Evolutionary conservation across 371 early-diverging fungal genomes (phyloP).

Genomic region (Mortierella sp.): DNA sequence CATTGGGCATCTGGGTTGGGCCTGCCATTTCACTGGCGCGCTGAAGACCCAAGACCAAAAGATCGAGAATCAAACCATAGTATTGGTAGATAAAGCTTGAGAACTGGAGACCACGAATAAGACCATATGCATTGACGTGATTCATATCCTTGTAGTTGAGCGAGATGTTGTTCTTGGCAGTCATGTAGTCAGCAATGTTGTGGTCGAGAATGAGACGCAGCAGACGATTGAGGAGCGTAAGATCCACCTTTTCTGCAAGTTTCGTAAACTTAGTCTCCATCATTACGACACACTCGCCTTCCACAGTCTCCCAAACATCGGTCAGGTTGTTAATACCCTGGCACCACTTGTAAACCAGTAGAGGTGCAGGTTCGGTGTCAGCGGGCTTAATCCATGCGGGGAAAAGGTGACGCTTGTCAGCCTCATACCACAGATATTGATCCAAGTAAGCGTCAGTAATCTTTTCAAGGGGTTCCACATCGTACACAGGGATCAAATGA

Average conservation of each 20-base stretch:
- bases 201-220: constrained; percentile 97
- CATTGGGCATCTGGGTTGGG: constrained; percentile 93
- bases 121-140: constrained; percentile 97
- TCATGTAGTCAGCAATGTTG: constrained; percentile 99
- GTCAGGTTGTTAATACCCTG: constrained; percentile 97
- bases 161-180: constrained; percentile 97
- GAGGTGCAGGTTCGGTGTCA: constrained; percentile 97
- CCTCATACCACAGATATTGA: constrained; percentile 99
- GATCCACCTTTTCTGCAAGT: constrained; percentile 97
- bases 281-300: constrained; percentile 96
- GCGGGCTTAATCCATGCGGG: constrained; percentile 98
- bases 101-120: constrained; percentile 99
- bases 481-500: constrained; percentile 96
- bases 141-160: constrained; percentile 99
- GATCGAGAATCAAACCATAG: constrained; percentile 97
- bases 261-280: constrained; percentile 93
- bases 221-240: constrained; percentile 96
- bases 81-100: constrained; percentile 98
- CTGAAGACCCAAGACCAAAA: constrained; percentile 95
- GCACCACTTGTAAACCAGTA: constrained; percentile 98
- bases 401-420: constrained; percentile 90
- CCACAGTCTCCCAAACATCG: constrained; percentile 94
- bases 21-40: constrained; percentile 98
- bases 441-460: constrained; percentile 99
- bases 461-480: constrained; percentile 98